Conservation (phyloP, 2,329 filamentous ascomycete species). For the Dendryphion nanum region DNA sequence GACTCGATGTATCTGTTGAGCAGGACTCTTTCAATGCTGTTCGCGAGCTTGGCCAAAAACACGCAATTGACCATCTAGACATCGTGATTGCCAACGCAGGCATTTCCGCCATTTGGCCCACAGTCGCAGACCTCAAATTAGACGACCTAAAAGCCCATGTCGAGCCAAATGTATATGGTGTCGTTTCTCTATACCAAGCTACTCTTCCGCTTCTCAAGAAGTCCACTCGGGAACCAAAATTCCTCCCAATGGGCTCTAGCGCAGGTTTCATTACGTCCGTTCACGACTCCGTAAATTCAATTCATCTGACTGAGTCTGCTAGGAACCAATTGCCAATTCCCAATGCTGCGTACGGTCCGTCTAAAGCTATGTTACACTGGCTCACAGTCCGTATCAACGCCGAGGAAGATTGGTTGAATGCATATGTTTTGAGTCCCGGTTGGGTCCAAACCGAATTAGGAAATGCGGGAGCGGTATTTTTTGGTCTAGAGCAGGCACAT, state of each 20-base stretch:
- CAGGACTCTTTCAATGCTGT: not conserved
- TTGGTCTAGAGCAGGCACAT: slow-evolving; percentile 4
- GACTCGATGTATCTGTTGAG: not conserved
- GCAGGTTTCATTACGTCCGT: not conserved
- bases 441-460: slow-evolving; percentile 7
- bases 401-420: slow-evolving; percentile 1
- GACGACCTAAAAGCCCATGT: not conserved
- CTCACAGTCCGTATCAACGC: not conserved
- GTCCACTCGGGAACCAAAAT: slow-evolving; percentile 6
- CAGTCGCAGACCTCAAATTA: not conserved
- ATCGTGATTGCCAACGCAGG: not conserved
- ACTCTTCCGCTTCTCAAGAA: slow-evolving; percentile 35
- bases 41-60: not conserved
- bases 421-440: slow-evolving; percentile 4
- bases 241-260: not conserved
- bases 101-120: no score
- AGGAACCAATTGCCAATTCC: no score
- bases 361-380: slow-evolving; percentile 2
- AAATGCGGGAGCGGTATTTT: slow-evolving; percentile 1
- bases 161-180: slow-evolving; percentile 4
- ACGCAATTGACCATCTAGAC: not conserved
- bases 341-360: slow-evolving; percentile 1
- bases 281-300: no score
- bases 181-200: slow-evolving; percentile 27
- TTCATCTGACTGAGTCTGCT: no score